A percentile compares a stretch with the other conserved stretches of the same genome.
Conservation (phyloP, 2,329 filamentous ascomycete species). For the Nigrograna mackinnonii region DNA sequence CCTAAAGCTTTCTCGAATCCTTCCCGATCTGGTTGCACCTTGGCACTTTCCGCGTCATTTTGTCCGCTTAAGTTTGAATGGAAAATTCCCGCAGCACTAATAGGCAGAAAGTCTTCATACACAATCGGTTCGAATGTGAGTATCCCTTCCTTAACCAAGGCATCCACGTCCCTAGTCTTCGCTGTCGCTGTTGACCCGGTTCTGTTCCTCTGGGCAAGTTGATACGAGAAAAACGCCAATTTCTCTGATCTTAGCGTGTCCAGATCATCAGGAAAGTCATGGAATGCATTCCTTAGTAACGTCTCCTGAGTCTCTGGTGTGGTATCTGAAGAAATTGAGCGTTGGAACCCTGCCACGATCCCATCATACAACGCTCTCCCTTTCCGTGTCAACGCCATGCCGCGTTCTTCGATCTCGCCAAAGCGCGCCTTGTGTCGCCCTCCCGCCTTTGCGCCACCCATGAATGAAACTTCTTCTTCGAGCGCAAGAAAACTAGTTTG, state of each 20-base stretch:
- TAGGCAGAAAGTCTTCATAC: slow-evolving; percentile 59
- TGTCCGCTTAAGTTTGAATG: slow-evolving; percentile 45
- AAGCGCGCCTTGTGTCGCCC: slow-evolving; percentile 55
- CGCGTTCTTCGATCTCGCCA: slow-evolving; percentile 59
- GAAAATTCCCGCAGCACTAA: slow-evolving; percentile 59
- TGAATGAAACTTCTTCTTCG: slow-evolving; percentile 52
- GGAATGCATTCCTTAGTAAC: neutral
- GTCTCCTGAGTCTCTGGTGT: slow-evolving; percentile 16
- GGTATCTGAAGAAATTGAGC: no score
- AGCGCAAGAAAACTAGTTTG: slow-evolving; percentile 60
- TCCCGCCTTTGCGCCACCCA: slow-evolving; percentile 17
- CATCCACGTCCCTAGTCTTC: no score
- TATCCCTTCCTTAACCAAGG: neutral
- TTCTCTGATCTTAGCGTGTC: neutral
- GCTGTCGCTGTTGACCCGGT: no score
- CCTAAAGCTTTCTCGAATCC: slow-evolving; percentile 2
- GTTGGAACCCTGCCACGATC: slow-evolving; percentile 41
- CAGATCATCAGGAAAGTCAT: slow-evolving; percentile 1
- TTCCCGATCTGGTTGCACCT: neutral
- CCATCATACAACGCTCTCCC: slow-evolving; percentile 53
- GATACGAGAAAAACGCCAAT: slow-evolving; percentile 1
- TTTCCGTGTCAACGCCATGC: slow-evolving; percentile 52
- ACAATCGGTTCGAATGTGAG: slow-evolving; percentile 50
- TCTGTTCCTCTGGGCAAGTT: neutral
- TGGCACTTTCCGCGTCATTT: neutral